A percentile compares a stretch with the other conserved stretches of the same genome.
Evolutionary conservation across 2,329 filamentous ascomycete species (phyloP).

Genomic region (Venturia aucupariae): DNA sequence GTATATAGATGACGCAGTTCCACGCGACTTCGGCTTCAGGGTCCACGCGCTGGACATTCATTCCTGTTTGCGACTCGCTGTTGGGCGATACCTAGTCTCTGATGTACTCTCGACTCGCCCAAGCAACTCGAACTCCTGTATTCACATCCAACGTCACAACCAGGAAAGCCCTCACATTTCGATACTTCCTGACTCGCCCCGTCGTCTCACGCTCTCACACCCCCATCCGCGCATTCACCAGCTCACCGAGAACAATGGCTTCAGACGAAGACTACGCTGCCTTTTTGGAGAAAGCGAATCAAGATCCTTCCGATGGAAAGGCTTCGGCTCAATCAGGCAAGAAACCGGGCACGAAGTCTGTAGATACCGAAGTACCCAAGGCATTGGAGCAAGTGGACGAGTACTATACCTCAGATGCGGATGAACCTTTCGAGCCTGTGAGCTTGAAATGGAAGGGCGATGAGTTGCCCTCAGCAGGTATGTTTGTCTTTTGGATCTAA

Average conservation of each 20-base stretch:
- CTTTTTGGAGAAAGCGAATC: slow-evolving; percentile 82
- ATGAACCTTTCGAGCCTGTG: slow-evolving; percentile 77
- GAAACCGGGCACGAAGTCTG: slow-evolving; percentile 28
- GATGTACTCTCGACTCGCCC: background rate
- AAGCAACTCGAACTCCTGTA: background rate
- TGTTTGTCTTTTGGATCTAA: background rate
- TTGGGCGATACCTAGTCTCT: background rate
- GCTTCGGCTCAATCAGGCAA: slow-evolving; percentile 18
- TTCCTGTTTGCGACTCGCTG: background rate
- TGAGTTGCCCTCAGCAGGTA: slow-evolving; percentile 43
- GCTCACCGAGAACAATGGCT: slow-evolving; percentile 43
- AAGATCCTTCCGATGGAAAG: slow-evolving; percentile 42
- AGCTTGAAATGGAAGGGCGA: slow-evolving; percentile 51
- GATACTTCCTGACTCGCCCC: background rate
- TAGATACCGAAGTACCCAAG: slow-evolving; percentile 49
- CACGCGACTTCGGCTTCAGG: background rate
- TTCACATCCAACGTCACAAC: background rate
- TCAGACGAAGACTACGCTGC: slow-evolving; percentile 75
- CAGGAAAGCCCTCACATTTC: background rate
- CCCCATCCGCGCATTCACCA: background rate
- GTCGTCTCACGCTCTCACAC: background rate
- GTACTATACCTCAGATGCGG: slow-evolving; percentile 71
- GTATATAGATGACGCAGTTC: background rate
- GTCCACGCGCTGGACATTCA: slow-evolving; percentile 1
- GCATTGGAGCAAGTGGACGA: slow-evolving; percentile 35